Conservation (phyloP, 202 grass and related monocot species). For the Carex sylvatica region DNA sequence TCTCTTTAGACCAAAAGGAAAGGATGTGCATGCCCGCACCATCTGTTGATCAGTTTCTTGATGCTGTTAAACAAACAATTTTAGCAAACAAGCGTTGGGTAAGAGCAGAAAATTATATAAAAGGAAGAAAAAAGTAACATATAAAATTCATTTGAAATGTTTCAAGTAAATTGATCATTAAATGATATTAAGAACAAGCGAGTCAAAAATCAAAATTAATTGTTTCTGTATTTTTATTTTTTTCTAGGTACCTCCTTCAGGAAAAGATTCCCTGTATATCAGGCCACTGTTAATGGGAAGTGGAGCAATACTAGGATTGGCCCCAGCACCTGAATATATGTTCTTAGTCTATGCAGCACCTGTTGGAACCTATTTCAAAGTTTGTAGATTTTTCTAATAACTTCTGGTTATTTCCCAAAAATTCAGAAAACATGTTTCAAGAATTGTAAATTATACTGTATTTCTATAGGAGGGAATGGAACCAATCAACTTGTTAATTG, state of each 20-base stretch:
- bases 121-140: neutral
- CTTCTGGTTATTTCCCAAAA: neutral
- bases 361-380: slow-evolving; percentile 89
- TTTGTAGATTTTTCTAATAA: neutral
- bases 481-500: slow-evolving; percentile 63
- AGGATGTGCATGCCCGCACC: slow-evolving; percentile 98
- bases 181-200: neutral
- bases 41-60: slow-evolving; percentile 67
- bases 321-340: slow-evolving; percentile 82
- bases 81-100: slow-evolving; percentile 90
- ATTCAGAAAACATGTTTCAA: neutral
- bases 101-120: neutral
- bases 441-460: neutral
- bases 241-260: slow-evolving; percentile 68
- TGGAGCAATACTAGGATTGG: slow-evolving; percentile 63
- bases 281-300: slow-evolving; percentile 85
- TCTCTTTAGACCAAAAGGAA: slow-evolving; percentile 78
- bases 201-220: neutral
- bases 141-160: neutral
- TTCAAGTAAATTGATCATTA: neutral
- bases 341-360: slow-evolving; percentile 78
- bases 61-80: slow-evolving; percentile 75
- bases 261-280: slow-evolving; percentile 76
- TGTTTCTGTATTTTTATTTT: neutral
- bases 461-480: slow-evolving; percentile 57